Evolutionary conservation across 2,329 filamentous ascomycete genomes (phyloP), one percentile per base, ranked within the genome.

Genomic region (Meredithiella fracta): DNA sequence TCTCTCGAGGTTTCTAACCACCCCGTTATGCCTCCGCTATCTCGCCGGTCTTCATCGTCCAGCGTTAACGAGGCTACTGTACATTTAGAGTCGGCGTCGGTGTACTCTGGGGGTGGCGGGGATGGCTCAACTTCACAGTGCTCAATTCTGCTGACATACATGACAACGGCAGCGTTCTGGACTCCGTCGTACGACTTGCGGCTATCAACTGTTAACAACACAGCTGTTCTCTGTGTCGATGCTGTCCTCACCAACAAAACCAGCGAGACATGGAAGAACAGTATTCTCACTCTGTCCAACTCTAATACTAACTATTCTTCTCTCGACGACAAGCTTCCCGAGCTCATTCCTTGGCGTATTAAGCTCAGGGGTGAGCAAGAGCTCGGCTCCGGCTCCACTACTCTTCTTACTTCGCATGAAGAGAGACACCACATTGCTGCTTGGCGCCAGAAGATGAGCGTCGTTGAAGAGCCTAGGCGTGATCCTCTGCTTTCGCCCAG

Each of bases 191-290:
- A 84, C 63, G 79, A 84, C 61, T 66, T 83, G 40, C 73, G 73
- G 53, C 70, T 85, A n/a, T 77, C 72, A 11, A 80, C 80, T 1
- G 72, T 74, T 0, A 70, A 66, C 20, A 73, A 72, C 51, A 72
- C 73, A 0, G 79, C 72, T 1, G 67, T 67, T 3, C 69, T 84
- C 14, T 74, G 73, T 61, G 85, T 84, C 63, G 77, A 82, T 55
- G 80, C 80, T 1, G 73, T 76, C 60, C 73, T 83, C 54, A 74
- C 72, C 57, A 85, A 85, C 66, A 69, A 69, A 53, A 82, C 79
- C 0, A 79, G 76, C 0, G 81, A 85, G 67, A 77, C 74, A 0
- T 85, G 81, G 81, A 69, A 68, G 29, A 74, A 77, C 65, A 76
- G 77, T 64, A 77, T 74, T 59, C 67, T 85, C 38, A 73, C 73